Evolutionary conservation across 768 basidiomycete genomes (phyloP).

Genomic region (Russula sp.): DNA sequence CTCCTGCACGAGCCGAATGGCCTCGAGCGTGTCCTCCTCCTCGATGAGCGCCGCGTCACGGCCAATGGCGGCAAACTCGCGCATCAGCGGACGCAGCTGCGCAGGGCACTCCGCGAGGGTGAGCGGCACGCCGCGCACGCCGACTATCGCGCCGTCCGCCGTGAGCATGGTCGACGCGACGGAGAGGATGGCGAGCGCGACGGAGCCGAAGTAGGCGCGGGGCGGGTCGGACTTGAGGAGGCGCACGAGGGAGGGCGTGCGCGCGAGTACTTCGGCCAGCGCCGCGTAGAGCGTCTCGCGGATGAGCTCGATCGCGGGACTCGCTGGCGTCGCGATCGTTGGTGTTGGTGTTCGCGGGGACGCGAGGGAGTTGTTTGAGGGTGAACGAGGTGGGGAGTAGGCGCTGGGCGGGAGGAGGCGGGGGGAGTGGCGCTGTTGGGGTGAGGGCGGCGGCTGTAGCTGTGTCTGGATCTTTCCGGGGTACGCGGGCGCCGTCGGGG

Average conservation of each 20-base stretch:
- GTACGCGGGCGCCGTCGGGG: conserved; percentile 23
- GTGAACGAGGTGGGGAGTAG: conserved; percentile 26
- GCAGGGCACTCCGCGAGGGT: conserved; percentile 56
- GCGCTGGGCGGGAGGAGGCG: conserved; percentile 24
- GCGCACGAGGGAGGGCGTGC: conserved; percentile 44
- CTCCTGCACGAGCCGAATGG: conserved; percentile 38
- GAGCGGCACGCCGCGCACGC: conserved; percentile 49
- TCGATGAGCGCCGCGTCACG: conserved; percentile 42
- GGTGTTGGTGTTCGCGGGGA: conserved; percentile 27
- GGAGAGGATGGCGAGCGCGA: conserved; percentile 66
- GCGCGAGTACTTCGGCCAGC: conserved; percentile 61
- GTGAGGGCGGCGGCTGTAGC: not conserved
- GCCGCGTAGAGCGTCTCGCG: conserved; percentile 85
- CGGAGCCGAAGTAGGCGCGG: conserved; percentile 74
- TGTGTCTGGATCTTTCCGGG: conserved; percentile 1
- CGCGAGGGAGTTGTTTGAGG: conserved; percentile 13
- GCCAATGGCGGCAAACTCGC: conserved; percentile 53
- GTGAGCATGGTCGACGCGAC: conserved; percentile 48
- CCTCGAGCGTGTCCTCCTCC: conserved; percentile 48
- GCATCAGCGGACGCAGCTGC: conserved; percentile 63
- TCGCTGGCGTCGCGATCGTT: conserved; percentile 33
- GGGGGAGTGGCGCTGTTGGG: conserved; percentile 22
- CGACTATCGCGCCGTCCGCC: conserved; percentile 40
- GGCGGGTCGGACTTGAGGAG: conserved; percentile 59
- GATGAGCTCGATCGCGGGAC: conserved; percentile 68